Conservation (phyloP, 2,329 filamentous ascomycete genomes). For the Zymoseptoria passerinii region DNA sequence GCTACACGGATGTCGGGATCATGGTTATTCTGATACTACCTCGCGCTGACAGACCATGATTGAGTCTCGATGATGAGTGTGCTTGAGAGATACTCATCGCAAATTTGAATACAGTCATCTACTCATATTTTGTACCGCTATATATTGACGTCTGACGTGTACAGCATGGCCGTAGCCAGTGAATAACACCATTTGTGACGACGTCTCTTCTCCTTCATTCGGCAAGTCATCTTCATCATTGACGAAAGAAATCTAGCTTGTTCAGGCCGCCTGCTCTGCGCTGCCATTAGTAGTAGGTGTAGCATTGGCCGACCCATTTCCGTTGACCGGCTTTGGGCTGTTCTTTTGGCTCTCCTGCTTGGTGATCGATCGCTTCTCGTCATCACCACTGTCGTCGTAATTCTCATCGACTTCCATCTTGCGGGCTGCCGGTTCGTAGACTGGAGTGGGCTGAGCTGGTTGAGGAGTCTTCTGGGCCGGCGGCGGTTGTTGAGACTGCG, state of each 20-base stretch:
- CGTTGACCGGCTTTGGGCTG: slow-evolving; percentile 32
- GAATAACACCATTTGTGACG: neutral
- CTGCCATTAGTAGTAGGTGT: slow-evolving; percentile 5
- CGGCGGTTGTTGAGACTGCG: slow-evolving; percentile 41
- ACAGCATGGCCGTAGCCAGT: neutral
- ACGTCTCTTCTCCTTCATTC: neutral
- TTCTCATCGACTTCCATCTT: slow-evolving; percentile 98
- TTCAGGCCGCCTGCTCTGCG: slow-evolving; percentile 13
- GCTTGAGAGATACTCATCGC: neutral
- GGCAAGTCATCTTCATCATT: neutral
- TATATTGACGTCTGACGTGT: neutral
- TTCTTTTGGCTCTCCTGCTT: slow-evolving; percentile 40
- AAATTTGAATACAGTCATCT: neutral
- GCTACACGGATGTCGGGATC: neutral
- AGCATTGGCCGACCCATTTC: slow-evolving; percentile 4
- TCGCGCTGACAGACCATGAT: too few species aligned
- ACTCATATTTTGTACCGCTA: neutral
- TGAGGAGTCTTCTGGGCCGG: slow-evolving; percentile 42
- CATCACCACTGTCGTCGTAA: slow-evolving; percentile 89
- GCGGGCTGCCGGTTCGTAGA: slow-evolving; percentile 74
- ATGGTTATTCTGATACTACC: neutral
- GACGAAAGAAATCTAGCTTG: neutral
- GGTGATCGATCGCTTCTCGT: slow-evolving; percentile 51
- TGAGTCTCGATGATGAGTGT: too few species aligned
- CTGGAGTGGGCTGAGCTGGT: slow-evolving; percentile 29